Conservation (phyloP, 768 basidiomycete species). For the Lyophyllum semitale region DNA sequence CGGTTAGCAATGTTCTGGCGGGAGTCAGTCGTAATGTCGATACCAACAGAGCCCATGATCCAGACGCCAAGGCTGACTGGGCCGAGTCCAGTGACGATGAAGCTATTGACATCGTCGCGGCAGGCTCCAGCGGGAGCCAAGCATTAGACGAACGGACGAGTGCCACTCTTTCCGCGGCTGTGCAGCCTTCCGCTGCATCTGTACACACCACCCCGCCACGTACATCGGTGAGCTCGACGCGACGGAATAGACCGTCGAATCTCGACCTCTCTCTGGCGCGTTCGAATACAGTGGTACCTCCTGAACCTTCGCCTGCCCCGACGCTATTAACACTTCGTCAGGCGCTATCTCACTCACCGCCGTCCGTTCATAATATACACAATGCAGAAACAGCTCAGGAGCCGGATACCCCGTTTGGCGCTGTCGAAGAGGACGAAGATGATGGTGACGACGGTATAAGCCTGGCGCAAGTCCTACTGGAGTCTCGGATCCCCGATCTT, state of each 20-base stretch:
- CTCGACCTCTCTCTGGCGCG: slow-evolving; percentile 57
- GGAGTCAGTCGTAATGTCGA: slow-evolving; percentile 41
- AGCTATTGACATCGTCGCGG: slow-evolving; percentile 80
- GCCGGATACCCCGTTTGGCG: slow-evolving; percentile 40
- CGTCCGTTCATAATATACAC: slow-evolving; percentile 20
- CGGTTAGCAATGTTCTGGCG: slow-evolving; percentile 62
- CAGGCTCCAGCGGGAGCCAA: slow-evolving; percentile 79
- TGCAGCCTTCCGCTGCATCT: slow-evolving; percentile 26
- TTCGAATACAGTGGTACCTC: slow-evolving; percentile 34
- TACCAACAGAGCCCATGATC: slow-evolving; percentile 33
- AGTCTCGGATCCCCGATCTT: slow-evolving; percentile 75
- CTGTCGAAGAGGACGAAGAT: slow-evolving; percentile 60
- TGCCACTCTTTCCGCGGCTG: slow-evolving; percentile 39
- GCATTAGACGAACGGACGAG: slow-evolving; percentile 85
- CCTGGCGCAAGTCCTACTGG: slow-evolving; percentile 71
- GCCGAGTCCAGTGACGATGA: slow-evolving; percentile 83
- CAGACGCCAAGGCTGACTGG: slow-evolving; percentile 67
- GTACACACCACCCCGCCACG: slow-evolving; percentile 33
- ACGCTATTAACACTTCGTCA: slow-evolving; percentile 69
- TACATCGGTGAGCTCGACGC: slow-evolving; percentile 28
- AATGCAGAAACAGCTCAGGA: slow-evolving; percentile 25
- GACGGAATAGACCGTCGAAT: slow-evolving; percentile 66
- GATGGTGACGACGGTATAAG: slow-evolving; percentile 69
- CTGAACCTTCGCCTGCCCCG: slow-evolving; percentile 61
- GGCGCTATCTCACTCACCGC: slow-evolving; percentile 54